A percentile compares a stretch with the other conserved stretches of the same genome.
These are phyloP conservation scores for Globisporangium cystogenes DNA, from an alignment of 352 stramenopile species.

Conservation along the genomic window DNA sequence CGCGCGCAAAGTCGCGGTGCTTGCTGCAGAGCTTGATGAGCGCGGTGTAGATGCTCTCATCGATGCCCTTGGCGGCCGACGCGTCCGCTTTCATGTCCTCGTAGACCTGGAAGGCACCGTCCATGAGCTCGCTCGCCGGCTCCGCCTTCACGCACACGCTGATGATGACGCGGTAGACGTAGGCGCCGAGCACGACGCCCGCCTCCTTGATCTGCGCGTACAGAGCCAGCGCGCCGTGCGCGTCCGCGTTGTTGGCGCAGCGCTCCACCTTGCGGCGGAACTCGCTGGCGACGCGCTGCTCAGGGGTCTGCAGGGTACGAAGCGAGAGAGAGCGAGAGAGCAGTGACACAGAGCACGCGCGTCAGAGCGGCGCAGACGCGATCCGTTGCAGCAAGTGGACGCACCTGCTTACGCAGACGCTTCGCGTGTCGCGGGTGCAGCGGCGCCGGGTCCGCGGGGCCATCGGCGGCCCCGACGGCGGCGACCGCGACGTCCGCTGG, in stretches of 20 bases:
- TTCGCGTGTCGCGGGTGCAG: constrained; percentile 33
- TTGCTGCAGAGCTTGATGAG: constrained; percentile 73
- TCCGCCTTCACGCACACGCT: constrained; percentile 53
- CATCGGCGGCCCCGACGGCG: neutral
- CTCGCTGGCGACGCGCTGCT: constrained; percentile 28
- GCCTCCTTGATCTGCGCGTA: constrained; percentile 51
- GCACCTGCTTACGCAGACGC: constrained; percentile 46
- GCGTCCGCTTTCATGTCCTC: constrained; percentile 56
- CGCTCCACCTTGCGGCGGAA: constrained; percentile 37
- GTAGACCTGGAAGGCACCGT: constrained; percentile 47
- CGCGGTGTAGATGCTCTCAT: constrained; percentile 69
- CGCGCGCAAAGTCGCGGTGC: constrained; percentile 45
- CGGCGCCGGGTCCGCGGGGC: constrained; percentile 1
- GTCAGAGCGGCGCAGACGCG: too few relatives aligned
- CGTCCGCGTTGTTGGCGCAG: constrained; percentile 37
- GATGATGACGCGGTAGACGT: constrained; percentile 59
- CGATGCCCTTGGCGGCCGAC: constrained; percentile 19
- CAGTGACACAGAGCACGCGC: too few relatives aligned
- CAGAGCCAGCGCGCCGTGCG: constrained; percentile 29
- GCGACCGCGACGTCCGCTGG: neutral
- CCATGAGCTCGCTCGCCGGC: constrained; percentile 21
- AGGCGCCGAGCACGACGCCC: constrained; percentile 19
- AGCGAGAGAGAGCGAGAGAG: neutral
- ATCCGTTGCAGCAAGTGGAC: neutral
- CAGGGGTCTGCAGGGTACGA: constrained; percentile 25